Evolutionary conservation across 164 flowering plant genomes (phyloP), one percentile per base, ranked within the genome.

Genomic region (Umbilicus rupestris): DNA sequence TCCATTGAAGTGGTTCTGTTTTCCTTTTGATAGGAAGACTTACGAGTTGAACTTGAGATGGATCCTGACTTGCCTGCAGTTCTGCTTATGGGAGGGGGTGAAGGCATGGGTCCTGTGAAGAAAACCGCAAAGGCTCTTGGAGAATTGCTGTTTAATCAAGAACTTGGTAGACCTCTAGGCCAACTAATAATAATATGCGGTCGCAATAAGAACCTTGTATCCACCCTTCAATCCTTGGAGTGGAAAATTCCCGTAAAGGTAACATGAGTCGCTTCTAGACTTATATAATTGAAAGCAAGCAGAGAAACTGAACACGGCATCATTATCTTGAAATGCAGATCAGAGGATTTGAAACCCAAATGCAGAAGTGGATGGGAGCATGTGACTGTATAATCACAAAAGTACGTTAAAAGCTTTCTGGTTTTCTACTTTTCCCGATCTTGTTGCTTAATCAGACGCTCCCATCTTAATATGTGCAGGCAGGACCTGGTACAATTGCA

Each of bases 281-380:
- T 35, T 35, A 35, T 35, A 7, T 9, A 26, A 50, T 2, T 50
- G 29, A 50, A 20, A 50, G 12, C 22, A 50, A 22, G 7, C 15
- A 8, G 57, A 24, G 2, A 22, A 20, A 22, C 55, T 39, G 16
- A 20, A 5, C 14, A 64, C 42, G 16, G 37, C 31, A 15, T 31
- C 42, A 0, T 3, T 17, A 12, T 31, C 9, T 24, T 33, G 41
- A 6, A 33, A 33, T 64, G 47, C 31, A 92, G 98, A 73, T 93
- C 39, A 83, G 88, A 78, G 94, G 96, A 33, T 93, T 93, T 69
- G 89, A 90, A 80, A 89, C 80, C 1, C 96, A 89, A 71, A 93
- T 93, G 97, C 86, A 83, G 87, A 93, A 93, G 75, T 93, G 97
- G 97, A 93, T 93, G 97, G 97, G 97, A 64, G 92, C 97, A 74